Base-by-base conservation (phyloP, 345 rosid species). In the Schrenkiella parvula region DNA sequence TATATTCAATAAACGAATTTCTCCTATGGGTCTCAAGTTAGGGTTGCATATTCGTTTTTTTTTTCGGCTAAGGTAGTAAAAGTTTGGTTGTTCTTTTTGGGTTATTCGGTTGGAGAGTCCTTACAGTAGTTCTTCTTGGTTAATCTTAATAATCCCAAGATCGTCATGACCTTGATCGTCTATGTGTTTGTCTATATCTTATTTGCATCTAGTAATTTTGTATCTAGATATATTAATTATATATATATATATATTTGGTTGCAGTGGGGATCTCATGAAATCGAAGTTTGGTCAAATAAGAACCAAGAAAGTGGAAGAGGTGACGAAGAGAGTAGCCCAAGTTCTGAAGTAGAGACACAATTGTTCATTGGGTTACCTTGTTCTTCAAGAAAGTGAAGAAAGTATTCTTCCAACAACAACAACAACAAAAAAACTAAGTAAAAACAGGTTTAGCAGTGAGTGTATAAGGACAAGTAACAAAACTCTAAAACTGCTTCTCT, bases 281-380 rank as follows among this genome's bases (percentile, higher is more conserved):
- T 22, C 2, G 61, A 47, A 68, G 77, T 59, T 15, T 53, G 73
- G 59, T 52, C 71, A 39, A 52, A 59, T 52, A 72, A 55, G 74
- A 64, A 70, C 58, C 74, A 46, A 50, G 77, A 72, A 59, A 72
- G 12, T 58, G 70, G 38, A 65, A 72, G 66, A 66, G 70, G 46
- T 0, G 54, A 48, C 6, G 81, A 82, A 6, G 92, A 85, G 47
- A 74, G 85, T 23, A 83, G 77, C 64, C 84, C 90, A 19, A 73
- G 74, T 66, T 90, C 91, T 17, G 95, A 86, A 11, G 95, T 92
- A 79, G 98, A 88, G 80, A 92, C 98, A 0, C 93, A 87, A 47
- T 47, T 92, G 79, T 87, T 90, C 85, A 92, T 90, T 10, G 98
- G 98, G 25, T 87, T 58, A 21, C 96, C 96, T 71, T 71, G 68